These are phyloP conservation scores for Mycena venus DNA, from an alignment of 768 basidiomycete species.

Conservation along the genomic window DNA sequence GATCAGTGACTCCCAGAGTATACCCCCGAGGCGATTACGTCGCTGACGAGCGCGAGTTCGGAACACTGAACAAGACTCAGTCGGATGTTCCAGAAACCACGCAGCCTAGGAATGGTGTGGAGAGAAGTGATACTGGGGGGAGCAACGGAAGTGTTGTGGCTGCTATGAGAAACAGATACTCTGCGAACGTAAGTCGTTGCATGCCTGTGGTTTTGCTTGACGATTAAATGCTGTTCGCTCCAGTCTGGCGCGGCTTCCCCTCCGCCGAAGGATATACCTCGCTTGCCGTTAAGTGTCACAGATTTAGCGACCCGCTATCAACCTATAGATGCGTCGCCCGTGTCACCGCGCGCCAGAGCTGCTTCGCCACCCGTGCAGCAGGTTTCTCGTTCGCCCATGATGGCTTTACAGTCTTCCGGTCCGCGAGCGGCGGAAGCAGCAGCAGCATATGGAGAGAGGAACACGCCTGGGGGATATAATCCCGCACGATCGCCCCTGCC, in stretches of 20 bases:
- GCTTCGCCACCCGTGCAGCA: constrained; percentile 49
- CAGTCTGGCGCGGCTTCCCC: constrained; percentile 68
- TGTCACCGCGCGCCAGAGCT: constrained; percentile 55
- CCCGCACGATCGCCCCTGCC: constrained; percentile 22
- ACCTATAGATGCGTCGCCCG: constrained; percentile 51
- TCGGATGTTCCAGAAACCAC: constrained; percentile 12
- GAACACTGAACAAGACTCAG: constrained; percentile 34
- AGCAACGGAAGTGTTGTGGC: constrained; percentile 75
- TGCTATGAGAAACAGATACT: constrained; percentile 76
- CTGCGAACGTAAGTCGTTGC: constrained; percentile 61
- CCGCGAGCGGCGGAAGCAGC: constrained; percentile 39
- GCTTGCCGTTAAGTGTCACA: constrained; percentile 72
- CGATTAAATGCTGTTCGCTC: constrained; percentile 10
- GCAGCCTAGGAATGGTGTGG: constrained; percentile 43
- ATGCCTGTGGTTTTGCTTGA: constrained; percentile 7
- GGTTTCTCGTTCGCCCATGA: constrained; percentile 38
- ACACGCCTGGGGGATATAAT: constrained; percentile 21
- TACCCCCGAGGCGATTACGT: constrained; percentile 35
- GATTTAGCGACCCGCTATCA: constrained; percentile 76
- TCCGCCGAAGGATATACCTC: constrained; percentile 72
- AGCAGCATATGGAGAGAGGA: constrained; percentile 27
- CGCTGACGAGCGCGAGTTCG: constrained; percentile 50
- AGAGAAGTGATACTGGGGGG: constrained; percentile 66
- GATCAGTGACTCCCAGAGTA: neutral
- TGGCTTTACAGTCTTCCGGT: constrained; percentile 35